Base-by-base conservation (phyloP, 2,329 filamentous ascomycete species). In the Chrysoporthe deuterocubensis region DNA sequence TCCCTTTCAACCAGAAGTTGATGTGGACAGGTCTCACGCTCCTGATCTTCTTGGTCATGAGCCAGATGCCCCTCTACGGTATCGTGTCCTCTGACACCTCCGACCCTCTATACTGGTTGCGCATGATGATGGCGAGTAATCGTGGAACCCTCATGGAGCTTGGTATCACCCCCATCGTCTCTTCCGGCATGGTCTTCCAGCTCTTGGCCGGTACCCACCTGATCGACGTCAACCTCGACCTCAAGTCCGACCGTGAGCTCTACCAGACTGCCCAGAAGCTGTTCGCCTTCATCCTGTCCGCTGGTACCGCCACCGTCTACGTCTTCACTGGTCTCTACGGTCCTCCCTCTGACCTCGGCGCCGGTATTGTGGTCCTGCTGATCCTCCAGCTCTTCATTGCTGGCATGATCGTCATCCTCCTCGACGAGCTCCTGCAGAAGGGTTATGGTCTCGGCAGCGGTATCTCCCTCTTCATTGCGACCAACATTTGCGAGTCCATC, bases 251-350 rank as follows among this genome's bases (percentile, higher is more conserved):
- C 83, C 96, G 96, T 83, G 96, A 99, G 87, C 90, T 99, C 73
- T 99, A 99, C 89, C 96, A 99, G 87, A 99, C 95, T 72, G 96
- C 96, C 67, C 96, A 99, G 88, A 99, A 99, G 87, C 92, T 97
- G 73, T 95, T 97, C 77, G 96, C 96, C 75, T 97, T 99, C 78
- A 96, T 99, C 79, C 89, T 99, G 75, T 97, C 95, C 72, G 96
- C 97, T 82, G 96, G 96, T 75, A 97, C 97, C 80, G 95, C 94
- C 77, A 97, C 94, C 75, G 96, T 99, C 76, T 98, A 96, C 83
- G 96, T 99, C 79, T 92, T 99, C 83, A 97, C 94, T 76, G 94
- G 94, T 79, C 94, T 98, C 77, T 99, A 99, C 81, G 96, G 96
- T 74, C 93, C 94, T 80, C 96, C 96, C 72, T 95, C 93, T 74